A percentile compares a stretch with the other conserved stretches of the same genome.
phyloP scores from a whole-genome alignment of 164 flowering plant genomes.

The Chimonanthus salicifolius region DNA sequence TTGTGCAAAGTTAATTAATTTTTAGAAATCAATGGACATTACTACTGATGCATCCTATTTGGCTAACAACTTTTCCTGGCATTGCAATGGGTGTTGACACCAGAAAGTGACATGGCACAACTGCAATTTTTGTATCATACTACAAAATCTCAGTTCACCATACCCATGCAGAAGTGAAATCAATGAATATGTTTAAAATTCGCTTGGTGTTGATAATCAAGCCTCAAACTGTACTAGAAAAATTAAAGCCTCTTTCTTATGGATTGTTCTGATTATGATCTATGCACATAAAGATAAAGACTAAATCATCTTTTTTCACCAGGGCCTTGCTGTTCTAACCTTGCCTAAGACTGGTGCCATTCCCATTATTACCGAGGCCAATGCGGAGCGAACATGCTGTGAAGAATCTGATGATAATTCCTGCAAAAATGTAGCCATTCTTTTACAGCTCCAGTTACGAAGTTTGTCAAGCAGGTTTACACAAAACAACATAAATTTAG shows the following conservation, averaged over 20 bases:
- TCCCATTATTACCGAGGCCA: conserved; percentile 99
- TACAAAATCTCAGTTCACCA: too few relatives aligned
- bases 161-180: too few relatives aligned
- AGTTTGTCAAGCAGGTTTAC: neutral
- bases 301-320: neutral
- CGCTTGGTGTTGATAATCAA: neutral
- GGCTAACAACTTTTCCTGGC: too few relatives aligned
- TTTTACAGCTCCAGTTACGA: neutral
- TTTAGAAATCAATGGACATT: too few relatives aligned
- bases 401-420: conserved; percentile 97
- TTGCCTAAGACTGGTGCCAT: conserved; percentile 98
- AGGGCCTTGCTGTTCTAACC: conserved; percentile 31
- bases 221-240: neutral
- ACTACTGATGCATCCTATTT: too few relatives aligned
- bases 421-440: conserved; percentile 27
- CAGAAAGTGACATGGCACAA: too few relatives aligned
- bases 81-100: too few relatives aligned
- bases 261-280: neutral
- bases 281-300: neutral
- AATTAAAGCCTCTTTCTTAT: neutral
- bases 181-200: neutral
- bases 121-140: too few relatives aligned
- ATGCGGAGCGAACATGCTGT: conserved; percentile 98
- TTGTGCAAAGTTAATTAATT: too few relatives aligned
- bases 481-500: neutral